Conservation (phyloP, 352 stramenopile species). For the Detonula confervacea region DNA sequence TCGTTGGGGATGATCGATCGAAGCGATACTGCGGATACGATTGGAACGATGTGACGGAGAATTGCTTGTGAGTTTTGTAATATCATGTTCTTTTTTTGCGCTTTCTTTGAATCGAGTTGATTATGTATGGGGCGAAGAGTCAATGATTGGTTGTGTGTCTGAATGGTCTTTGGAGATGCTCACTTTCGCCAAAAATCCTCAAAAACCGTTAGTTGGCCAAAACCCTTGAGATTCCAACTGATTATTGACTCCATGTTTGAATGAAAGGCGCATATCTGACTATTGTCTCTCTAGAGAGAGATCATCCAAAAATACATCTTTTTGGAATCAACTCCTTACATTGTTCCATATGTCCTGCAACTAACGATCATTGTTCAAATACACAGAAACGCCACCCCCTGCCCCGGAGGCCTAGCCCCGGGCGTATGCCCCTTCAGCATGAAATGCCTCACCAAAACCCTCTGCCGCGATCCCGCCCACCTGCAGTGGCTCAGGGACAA, state of each 20-base stretch:
- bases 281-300: no score
- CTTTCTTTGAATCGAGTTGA: background rate
- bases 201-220: no score
- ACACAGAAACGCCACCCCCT: constrained; percentile 30
- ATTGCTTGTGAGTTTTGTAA: constrained; percentile 32
- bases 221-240: no score
- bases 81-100: background rate
- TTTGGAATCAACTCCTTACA: background rate
- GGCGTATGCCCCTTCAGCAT: constrained; percentile 35
- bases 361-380: no score
- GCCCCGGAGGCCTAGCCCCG: constrained; percentile 26
- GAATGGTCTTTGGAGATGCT: no score
- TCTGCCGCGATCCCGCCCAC: constrained; percentile 30
- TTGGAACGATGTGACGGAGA: constrained; percentile 46
- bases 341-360: no score
- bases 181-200: no score
- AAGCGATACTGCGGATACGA: constrained; percentile 38
- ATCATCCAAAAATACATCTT: background rate
- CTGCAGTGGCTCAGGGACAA: constrained; percentile 43
- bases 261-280: no score
- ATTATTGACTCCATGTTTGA: no score
- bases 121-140: background rate
- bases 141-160: no score
- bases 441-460: constrained; percentile 42
- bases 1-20: constrained; percentile 26